Evolutionary conservation across 2,329 filamentous ascomycete genomes (phyloP), one percentile per base, ranked within the genome.

Genomic region (Cadophora gregata): DNA sequence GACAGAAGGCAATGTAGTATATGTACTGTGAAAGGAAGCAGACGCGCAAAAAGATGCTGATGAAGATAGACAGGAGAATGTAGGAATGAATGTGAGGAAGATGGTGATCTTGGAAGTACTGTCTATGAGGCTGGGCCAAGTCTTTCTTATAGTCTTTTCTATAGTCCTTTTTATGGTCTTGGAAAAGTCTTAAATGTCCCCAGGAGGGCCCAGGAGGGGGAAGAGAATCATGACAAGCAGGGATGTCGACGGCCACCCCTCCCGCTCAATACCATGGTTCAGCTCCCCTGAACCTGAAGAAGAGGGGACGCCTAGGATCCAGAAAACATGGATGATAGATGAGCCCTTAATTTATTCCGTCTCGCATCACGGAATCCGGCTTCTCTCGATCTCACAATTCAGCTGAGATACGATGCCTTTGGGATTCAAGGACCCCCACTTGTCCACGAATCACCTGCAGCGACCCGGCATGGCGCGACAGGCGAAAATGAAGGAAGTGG

Each of bases 111-210:
- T 47, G 53, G 51, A 38, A 58, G 16, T 24, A 21, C 4, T 25
- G 12, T 42, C 38, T 42, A 9, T 29, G 24, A 31, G 59, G 24
- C 27, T 29, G 31, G 59, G 51, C 36, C 62, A 53, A 64, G 55
- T 55, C 55, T 51, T 59, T 59, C 62, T 64, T 64, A 64, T 64
- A 59, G 33, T 63, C n/a, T n/a, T n/a, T n/a, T n/a, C n/a, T n/a
- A n/a, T n/a, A 64, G 55, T 55, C 55, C 42, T 59, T 59, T 55
- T 64, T 64, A 64, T 64, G 53, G 33, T 63, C 62, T 63, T 63
- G 51, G 62, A n/a, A 50, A 48, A 27, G 42, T 4, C 59, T 61
- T 61, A 33, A 33, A 42, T 50, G 27, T 50, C 4, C n/a, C 38
- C 38, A 42, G 14, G 24, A 14, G 14, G 24, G 24, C 4, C n/a